A percentile compares a stretch with the other conserved stretches of the same genome.
Conservation (phyloP, 2,329 filamentous ascomycete species). For the Claviceps pusilla region DNA sequence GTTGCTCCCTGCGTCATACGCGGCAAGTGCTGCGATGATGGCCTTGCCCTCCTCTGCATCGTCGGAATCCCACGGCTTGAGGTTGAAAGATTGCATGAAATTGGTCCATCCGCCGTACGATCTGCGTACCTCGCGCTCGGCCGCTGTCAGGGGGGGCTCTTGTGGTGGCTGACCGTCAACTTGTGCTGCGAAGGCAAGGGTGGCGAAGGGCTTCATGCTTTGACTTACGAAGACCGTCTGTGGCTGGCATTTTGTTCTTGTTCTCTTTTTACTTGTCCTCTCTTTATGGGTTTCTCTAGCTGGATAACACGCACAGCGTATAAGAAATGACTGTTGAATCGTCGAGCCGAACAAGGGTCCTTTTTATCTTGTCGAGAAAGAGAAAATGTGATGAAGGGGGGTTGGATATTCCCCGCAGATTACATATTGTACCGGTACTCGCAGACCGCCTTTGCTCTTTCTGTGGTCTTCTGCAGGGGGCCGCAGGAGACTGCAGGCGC, state of each 20-base stretch:
- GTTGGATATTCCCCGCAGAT: neutral
- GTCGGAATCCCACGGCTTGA: neutral
- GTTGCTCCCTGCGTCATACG: no score
- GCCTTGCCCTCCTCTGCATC: conserved; percentile 1
- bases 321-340: no score
- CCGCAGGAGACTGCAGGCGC: no score
- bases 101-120: conserved; percentile 4
- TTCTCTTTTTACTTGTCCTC: neutral
- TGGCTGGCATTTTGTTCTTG: neutral
- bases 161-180: neutral
- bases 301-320: neutral
- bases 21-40: neutral
- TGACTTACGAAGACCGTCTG: neutral
- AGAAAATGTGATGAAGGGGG: neutral
- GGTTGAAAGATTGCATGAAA: neutral
- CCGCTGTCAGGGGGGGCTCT: conserved; percentile 1
- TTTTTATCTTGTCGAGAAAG: neutral
- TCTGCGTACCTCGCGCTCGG: neutral
- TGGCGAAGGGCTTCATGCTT: no score
- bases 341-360: no score
- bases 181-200: neutral
- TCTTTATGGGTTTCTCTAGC: neutral
- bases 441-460: neutral
- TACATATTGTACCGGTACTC: neutral
- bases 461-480: neutral